These are phyloP conservation scores for Saccharomycopsis capsularis DNA, from an alignment of 805 yeast species.

Conservation along the genomic window DNA sequence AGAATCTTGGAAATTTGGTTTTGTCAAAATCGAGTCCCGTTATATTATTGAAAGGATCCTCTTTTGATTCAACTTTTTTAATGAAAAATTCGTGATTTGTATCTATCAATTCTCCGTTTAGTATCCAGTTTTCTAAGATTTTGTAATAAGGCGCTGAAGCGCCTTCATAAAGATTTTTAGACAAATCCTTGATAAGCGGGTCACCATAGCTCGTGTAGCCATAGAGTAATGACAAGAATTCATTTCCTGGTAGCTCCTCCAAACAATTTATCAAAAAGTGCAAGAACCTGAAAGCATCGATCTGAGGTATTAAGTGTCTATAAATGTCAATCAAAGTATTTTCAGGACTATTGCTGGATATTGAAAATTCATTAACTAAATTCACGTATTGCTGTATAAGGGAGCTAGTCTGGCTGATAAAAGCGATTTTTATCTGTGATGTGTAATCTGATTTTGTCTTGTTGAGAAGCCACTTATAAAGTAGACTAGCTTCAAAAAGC, in stretches of 20 bases:
- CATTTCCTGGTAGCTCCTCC: constrained; percentile 35
- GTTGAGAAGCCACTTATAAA: constrained; percentile 43
- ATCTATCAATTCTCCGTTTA: constrained; percentile 54
- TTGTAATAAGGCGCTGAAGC: constrained; percentile 55
- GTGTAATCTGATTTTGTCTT: constrained; percentile 28
- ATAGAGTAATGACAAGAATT: constrained; percentile 47
- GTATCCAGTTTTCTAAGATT: constrained; percentile 58
- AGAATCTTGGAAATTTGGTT: constrained; percentile 39
- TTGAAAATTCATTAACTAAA: constrained; percentile 37
- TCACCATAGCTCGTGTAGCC: constrained; percentile 61
- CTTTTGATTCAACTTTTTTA: background rate
- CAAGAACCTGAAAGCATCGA: constrained; percentile 52
- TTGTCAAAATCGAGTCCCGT: constrained; percentile 28
- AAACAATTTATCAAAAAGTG: constrained; percentile 36
- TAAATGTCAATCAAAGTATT: constrained; percentile 28
- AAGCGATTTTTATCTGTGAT: constrained; percentile 59
- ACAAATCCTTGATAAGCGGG: constrained; percentile 35
- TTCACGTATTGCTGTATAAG: constrained; percentile 38
- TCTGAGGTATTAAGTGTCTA: constrained; percentile 41
- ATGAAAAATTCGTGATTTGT: constrained; percentile 58
- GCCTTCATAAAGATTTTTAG: constrained; percentile 38
- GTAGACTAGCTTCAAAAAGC: constrained; percentile 65
- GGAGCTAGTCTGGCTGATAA: constrained; percentile 39
- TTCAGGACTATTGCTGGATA: constrained; percentile 29
- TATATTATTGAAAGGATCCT: constrained; percentile 5